These are phyloP conservation scores for rapeseed (Brassica napus) DNA, from an alignment of 345 rosid species.

Conservation along the genomic window Da-Ae NC_063444.1:21236501-21237000, in stretches of 20 bases:
- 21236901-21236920: not conserved
- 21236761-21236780: constrained; percentile 33
- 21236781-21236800: constrained; percentile 28
- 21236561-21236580: constrained; percentile 31
- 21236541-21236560: constrained; percentile 35
- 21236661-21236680: constrained; percentile 24
- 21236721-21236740: constrained; percentile 39
- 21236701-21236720: constrained; percentile 21
- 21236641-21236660: constrained; percentile 22
- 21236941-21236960: not conserved
- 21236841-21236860: not conserved
- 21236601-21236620: constrained; percentile 20
- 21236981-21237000: not conserved
- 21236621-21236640: constrained; percentile 31
- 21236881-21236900: constrained; percentile 1
- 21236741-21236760: constrained; percentile 30
- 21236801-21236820: constrained; percentile 28
- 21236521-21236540: constrained; percentile 36
- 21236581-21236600: constrained; percentile 9
- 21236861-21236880: not conserved
- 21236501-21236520: not conserved
- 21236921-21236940: not conserved
- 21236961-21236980: not conserved
- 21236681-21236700: constrained; percentile 7
- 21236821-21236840: constrained; percentile 24